Percentiles rank a stretch among this genome's conserved stretches.
Evolutionary conservation across 139 green algal genomes (phyloP).

Genomic region (Mesostigma viride): DNA sequence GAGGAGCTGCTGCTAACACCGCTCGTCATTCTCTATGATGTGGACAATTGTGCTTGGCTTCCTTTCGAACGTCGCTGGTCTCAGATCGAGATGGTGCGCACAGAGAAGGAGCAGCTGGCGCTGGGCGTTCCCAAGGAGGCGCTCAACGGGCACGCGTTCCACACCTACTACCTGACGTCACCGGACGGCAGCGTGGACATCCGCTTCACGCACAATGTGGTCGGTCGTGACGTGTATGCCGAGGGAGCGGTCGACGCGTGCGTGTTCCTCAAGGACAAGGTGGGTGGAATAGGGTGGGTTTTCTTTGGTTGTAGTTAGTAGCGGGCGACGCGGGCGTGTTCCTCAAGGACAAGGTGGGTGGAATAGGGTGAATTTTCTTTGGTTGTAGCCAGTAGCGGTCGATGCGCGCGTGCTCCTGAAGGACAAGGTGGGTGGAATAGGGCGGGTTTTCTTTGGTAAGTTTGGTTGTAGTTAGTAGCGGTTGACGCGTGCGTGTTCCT

Average conservation of each 20-base stretch:
- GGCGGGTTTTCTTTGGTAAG: too few species aligned
- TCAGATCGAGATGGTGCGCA: slow-evolving; percentile 56
- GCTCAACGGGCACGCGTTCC: slow-evolving; percentile 82
- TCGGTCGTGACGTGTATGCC: slow-evolving; percentile 78
- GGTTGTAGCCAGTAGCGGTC: too few species aligned
- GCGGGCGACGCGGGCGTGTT: slow-evolving; percentile 89
- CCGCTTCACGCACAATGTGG: slow-evolving; percentile 98
- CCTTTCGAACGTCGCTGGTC: not conserved
- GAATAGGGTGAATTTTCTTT: too few species aligned
- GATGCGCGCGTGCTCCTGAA: too few species aligned
- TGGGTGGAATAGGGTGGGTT: not conserved
- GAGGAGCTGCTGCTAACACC: not conserved
- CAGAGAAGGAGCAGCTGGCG: slow-evolving; percentile 46
- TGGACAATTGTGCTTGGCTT: not conserved
- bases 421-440: too few species aligned
- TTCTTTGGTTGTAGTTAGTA: slow-evolving; percentile 5
- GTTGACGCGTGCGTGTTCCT: too few species aligned
- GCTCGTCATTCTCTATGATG: not conserved
- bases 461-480: too few species aligned
- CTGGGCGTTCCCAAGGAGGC: slow-evolving; percentile 59
- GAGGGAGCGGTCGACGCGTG: slow-evolving; percentile 90
- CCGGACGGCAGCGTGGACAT: slow-evolving; percentile 71
- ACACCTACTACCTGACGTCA: slow-evolving; percentile 83
- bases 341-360: slow-evolving; percentile 35
- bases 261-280: slow-evolving; percentile 61